Percentiles rank a stretch among this genome's conserved stretches.
phyloP scores from a whole-genome alignment of 305 asterid genomes.

The Solanum chacoense region DNA sequence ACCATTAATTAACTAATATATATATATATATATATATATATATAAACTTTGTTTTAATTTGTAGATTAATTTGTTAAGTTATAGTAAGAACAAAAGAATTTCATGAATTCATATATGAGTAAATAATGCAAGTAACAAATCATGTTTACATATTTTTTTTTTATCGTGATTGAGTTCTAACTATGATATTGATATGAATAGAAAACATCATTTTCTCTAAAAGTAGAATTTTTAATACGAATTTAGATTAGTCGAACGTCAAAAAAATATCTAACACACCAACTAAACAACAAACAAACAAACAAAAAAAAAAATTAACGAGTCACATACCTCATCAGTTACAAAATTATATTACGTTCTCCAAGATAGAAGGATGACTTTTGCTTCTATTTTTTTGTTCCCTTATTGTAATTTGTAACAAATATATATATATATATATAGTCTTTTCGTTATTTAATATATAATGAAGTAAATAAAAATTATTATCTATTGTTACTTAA shows the following conservation, averaged over 20 bases:
- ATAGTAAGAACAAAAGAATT: not conserved
- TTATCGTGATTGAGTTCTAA: not conserved
- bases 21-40: too few species aligned
- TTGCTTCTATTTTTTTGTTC: not conserved
- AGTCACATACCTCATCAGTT: not conserved
- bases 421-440: not conserved
- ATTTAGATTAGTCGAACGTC: rapidly evolving
- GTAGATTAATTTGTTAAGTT: not conserved
- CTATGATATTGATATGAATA: not conserved
- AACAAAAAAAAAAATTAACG: not conserved
- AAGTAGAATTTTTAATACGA: not conserved
- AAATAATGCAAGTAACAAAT: not conserved
- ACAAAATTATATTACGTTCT: not conserved
- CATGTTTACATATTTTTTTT: not conserved
- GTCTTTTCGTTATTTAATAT: too few species aligned
- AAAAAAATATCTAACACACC: not conserved
- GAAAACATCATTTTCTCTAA: not conserved
- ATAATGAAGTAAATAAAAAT: too few species aligned
- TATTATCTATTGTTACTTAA: too few species aligned
- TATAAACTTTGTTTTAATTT: too few species aligned
- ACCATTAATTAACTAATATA: too few species aligned
- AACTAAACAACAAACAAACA: not conserved
- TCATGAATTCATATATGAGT: not conserved
- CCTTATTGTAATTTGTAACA: not conserved
- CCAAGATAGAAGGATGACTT: not conserved